Base-by-base conservation (phyloP, 176 grass and related monocot species). In the Carex cristatella region DNA sequence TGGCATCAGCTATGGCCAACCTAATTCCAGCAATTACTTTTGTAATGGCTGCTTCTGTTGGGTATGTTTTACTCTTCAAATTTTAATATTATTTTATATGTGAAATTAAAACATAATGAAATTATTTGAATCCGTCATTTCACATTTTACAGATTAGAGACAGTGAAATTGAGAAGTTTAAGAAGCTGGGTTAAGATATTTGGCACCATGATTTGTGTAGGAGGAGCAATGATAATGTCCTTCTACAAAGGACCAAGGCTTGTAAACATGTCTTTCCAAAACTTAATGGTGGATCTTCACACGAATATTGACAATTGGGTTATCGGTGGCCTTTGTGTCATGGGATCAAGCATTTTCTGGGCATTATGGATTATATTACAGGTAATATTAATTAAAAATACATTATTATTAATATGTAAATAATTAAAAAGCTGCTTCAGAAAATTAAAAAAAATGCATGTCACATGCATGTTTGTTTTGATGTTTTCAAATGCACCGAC, bases 301-400 rank as follows among this genome's bases (percentile, higher is more conserved):
- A 49, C 82, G 0, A 56, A 0, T 35, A 19, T 51, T 16, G 14
- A 87, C 18, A 79, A 85, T 14, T 90, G 90, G 93, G 32, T 92
- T 15, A 62, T 55, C 0, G 87, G 88, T 30, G 84, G 72, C 0
- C 68, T 92, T 4, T 86, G 83, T 84, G 79, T 94, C 4, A 54
- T 94, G 14, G 87, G 79, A 84, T 86, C 87, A 73, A 89, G 85
- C 84, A 85, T 32, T 61, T 94, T 81, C 79, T 94, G 90, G 90
- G 91, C 93, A 28, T 82, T 90, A 14, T 94, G 93, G 93, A 90
- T 94, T 72, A 89, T 94, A 80, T 46, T 91, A 64, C 93, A 94
- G 90, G 90, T 86, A 13, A 16, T 15, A n/a, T 28, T 75, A 30
- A 5, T 28, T 53, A 53, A 44, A 11, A 2, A 6, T 53, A 7